Evolutionary conservation across 495 filamentous ascomycete genomes (phyloP).

Genomic region (Eremomyces bilateralis): DNA sequence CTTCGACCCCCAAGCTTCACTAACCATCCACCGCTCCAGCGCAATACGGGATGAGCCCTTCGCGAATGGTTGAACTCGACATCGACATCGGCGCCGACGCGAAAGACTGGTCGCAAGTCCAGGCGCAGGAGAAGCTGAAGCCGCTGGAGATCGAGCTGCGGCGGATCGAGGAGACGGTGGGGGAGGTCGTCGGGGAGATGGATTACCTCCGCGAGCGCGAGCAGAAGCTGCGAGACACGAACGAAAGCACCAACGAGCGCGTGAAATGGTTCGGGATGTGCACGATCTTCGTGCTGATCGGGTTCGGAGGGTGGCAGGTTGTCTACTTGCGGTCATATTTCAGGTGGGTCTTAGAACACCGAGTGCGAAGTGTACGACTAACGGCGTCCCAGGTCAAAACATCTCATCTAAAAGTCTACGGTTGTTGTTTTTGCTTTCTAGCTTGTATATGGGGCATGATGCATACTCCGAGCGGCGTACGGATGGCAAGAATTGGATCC

Average conservation of each 20-base stretch:
- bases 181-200: slow-evolving; percentile 22
- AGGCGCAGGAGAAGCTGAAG: slow-evolving; percentile 92
- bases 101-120: slow-evolving; percentile 93
- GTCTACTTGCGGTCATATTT: slow-evolving; percentile 96
- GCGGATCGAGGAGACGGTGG: slow-evolving; percentile 35
- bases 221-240: slow-evolving; percentile 92
- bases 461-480: too few species aligned
- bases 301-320: slow-evolving; percentile 88
- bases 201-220: slow-evolving; percentile 68
- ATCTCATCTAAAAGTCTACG: slow-evolving; percentile 60
- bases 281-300: slow-evolving; percentile 84
- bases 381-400: slow-evolving; percentile 42
- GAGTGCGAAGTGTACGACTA: not conserved
- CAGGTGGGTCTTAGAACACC: slow-evolving; percentile 28
- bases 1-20: not conserved
- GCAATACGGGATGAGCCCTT: slow-evolving; percentile 32
- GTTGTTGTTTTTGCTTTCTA: too few species aligned
- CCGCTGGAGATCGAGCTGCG: slow-evolving; percentile 89
- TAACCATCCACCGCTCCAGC: slow-evolving; percentile 8
- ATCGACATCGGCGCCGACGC: slow-evolving; percentile 98
- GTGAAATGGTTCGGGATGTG: slow-evolving; percentile 97
- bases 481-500: too few species aligned
- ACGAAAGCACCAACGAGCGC: slow-evolving; percentile 96
- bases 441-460: too few species aligned
- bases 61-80: slow-evolving; percentile 76